Evolutionary conservation across 2,329 filamentous ascomycete genomes (phyloP).

Genomic region (Aspergillus neotritici): DNA sequence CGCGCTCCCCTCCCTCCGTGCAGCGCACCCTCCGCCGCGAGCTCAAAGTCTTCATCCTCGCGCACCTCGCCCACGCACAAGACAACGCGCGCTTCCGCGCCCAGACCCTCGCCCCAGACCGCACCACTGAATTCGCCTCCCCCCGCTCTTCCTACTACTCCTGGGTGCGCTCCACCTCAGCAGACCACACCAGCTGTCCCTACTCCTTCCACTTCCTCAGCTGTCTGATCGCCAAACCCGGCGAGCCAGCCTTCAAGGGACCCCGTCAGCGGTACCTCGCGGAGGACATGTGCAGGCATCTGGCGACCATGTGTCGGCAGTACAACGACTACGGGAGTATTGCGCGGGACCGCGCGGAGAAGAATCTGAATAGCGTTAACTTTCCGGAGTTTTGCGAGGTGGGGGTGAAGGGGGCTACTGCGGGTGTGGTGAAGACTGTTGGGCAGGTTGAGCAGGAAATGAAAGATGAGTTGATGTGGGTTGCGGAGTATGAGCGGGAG

Average conservation of each 20-base stretch:
- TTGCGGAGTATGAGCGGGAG: slow-evolving; percentile 27
- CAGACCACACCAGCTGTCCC: slow-evolving; percentile 1
- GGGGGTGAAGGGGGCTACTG: background rate
- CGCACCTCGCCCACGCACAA: slow-evolving; percentile 5
- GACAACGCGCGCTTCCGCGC: background rate
- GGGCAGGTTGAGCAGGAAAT: no score
- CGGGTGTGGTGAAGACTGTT: no score
- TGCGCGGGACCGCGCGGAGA: slow-evolving; percentile 24
- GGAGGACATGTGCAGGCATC: slow-evolving; percentile 11
- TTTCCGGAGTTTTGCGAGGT: slow-evolving; percentile 24
- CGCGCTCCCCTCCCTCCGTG: background rate
- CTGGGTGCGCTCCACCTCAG: slow-evolving; percentile 1
- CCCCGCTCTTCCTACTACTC: background rate
- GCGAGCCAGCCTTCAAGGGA: no score
- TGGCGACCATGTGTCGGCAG: slow-evolving; percentile 25
- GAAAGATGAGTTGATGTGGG: slow-evolving; percentile 8
- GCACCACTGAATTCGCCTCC: no score
- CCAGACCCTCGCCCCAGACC: background rate
- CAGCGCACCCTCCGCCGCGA: background rate
- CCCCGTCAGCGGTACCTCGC: slow-evolving; percentile 5
- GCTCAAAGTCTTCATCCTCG: slow-evolving; percentile 5
- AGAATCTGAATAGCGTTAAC: slow-evolving; percentile 30
- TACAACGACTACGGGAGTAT: slow-evolving; percentile 35
- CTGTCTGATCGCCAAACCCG: background rate
- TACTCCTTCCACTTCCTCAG: slow-evolving; percentile 1